A percentile compares a stretch with the other conserved stretches of the same genome.
Conservation (phyloP, 768 basidiomycete genomes). For the Pulveroboletus sp. region DNA sequence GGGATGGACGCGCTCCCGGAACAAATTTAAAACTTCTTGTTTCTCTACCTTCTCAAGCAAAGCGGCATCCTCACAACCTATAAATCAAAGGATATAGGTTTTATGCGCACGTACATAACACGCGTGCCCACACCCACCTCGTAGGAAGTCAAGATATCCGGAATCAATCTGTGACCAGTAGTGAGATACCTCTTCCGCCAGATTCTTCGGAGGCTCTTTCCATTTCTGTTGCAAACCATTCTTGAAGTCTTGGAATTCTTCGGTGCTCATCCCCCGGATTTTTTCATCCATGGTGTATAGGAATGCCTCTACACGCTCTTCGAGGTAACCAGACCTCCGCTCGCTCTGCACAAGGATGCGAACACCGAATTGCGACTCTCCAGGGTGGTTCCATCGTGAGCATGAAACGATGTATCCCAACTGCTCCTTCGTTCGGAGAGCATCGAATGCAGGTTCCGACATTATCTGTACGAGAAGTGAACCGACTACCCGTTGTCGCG, state of each 20-base stretch:
- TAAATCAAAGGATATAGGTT: neutral
- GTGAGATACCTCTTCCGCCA: constrained; percentile 69
- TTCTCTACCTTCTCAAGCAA: constrained; percentile 63
- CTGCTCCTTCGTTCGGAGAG: constrained; percentile 90
- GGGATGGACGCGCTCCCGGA: constrained; percentile 65
- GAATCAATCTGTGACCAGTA: constrained; percentile 70
- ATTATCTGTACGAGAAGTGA: constrained; percentile 79
- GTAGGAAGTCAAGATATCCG: constrained; percentile 82
- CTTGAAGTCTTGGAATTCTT: constrained; percentile 77
- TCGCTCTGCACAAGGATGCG: constrained; percentile 89
- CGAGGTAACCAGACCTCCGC: constrained; percentile 71
- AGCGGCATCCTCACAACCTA: constrained; percentile 72
- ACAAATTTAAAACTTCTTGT: constrained; percentile 67
- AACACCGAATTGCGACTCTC: constrained; percentile 69
- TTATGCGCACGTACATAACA: neutral
- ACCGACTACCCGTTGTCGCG: constrained; percentile 58
- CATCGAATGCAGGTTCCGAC: constrained; percentile 87
- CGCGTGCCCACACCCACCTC: constrained; percentile 49
- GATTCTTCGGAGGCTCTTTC: constrained; percentile 84
- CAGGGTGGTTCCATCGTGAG: constrained; percentile 49
- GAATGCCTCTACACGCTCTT: constrained; percentile 86
- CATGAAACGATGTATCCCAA: constrained; percentile 87
- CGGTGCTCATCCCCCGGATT: constrained; percentile 63
- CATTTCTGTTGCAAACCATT: constrained; percentile 72
- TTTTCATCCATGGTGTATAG: constrained; percentile 64